These are phyloP conservation scores for Aspergillus sp. DNA, from an alignment of 2,329 filamentous ascomycete species.

Conservation along the genomic window DNA sequence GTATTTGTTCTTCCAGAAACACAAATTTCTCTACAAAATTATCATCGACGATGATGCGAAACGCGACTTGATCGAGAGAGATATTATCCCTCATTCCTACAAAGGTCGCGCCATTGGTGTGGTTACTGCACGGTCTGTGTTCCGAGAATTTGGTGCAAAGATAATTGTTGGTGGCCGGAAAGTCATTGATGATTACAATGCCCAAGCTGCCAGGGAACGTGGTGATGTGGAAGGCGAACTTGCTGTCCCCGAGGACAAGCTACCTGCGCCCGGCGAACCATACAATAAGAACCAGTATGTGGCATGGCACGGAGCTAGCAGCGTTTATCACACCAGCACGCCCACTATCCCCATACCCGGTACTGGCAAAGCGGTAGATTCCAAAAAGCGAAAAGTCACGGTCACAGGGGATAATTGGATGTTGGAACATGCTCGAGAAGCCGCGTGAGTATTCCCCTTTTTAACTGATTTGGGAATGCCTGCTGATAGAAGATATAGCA, in stretches of 20 bases:
- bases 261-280: constrained; percentile 72
- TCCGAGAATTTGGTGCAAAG: constrained; percentile 90
- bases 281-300: constrained; percentile 99
- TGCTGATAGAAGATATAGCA: constrained; percentile 51
- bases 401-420: constrained; percentile 97
- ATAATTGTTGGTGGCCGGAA: constrained; percentile 90
- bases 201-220: constrained; percentile 69
- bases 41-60: constrained; percentile 98
- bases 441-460: constrained; percentile 63
- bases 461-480: background rate
- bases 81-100: constrained; percentile 97
- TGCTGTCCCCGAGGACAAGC: constrained; percentile 82
- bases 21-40: constrained; percentile 94
- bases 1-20: constrained; percentile 98
- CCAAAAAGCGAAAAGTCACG: constrained; percentile 80
- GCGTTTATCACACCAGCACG: constrained; percentile 84
- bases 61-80: constrained; percentile 89
- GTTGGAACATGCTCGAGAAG: constrained; percentile 87
- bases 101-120: constrained; percentile 97
- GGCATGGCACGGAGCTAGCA: constrained; percentile 95
- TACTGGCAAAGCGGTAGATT: constrained; percentile 70
- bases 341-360: constrained; percentile 70
- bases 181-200: constrained; percentile 87
- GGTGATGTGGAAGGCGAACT: constrained; percentile 85
- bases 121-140: constrained; percentile 93